These are phyloP conservation scores for Butyriboletus loyo DNA, from an alignment of 768 basidiomycete genomes.

Conservation along the genomic window DNA sequence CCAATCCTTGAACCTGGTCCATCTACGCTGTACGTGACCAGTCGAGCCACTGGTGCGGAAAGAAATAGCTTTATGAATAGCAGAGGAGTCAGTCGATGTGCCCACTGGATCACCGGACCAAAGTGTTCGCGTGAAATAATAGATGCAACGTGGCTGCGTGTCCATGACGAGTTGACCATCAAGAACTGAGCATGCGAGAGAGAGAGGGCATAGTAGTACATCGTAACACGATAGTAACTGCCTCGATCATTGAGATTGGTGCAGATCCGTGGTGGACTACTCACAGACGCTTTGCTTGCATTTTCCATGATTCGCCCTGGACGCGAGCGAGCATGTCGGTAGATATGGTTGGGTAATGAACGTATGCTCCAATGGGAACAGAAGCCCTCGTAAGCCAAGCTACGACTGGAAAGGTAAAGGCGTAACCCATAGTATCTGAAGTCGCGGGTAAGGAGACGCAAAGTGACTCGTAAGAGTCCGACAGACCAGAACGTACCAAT, in stretches of 20 bases:
- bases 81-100: constrained; percentile 44
- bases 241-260: background rate
- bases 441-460: constrained; percentile 1
- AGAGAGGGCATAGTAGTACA: constrained; percentile 75
- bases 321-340: constrained; percentile 91
- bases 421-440: constrained; percentile 96
- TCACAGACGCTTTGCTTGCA: constrained; percentile 25
- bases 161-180: constrained; percentile 98
- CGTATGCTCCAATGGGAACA: constrained; percentile 83
- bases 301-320: constrained; percentile 26
- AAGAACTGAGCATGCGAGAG: constrained; percentile 71
- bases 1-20: background rate
- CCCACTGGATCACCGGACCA: constrained; percentile 46
- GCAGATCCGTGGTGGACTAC: constrained; percentile 1
- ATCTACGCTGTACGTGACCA: background rate
- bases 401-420: constrained; percentile 86
- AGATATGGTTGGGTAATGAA: constrained; percentile 96
- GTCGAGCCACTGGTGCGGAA: constrained; percentile 1
- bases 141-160: constrained; percentile 74
- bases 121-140: constrained; percentile 54
- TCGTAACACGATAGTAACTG: constrained; percentile 89
- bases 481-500: constrained; percentile 56
- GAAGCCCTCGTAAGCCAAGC: constrained; percentile 47
- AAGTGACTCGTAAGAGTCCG: background rate
- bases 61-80: constrained; percentile 33